Percentiles rank a stretch among this genome's conserved stretches.
These are phyloP conservation scores for Ceratonia siliqua DNA, from an alignment of 306 rosid species.

Conservation along the genomic window DNA sequence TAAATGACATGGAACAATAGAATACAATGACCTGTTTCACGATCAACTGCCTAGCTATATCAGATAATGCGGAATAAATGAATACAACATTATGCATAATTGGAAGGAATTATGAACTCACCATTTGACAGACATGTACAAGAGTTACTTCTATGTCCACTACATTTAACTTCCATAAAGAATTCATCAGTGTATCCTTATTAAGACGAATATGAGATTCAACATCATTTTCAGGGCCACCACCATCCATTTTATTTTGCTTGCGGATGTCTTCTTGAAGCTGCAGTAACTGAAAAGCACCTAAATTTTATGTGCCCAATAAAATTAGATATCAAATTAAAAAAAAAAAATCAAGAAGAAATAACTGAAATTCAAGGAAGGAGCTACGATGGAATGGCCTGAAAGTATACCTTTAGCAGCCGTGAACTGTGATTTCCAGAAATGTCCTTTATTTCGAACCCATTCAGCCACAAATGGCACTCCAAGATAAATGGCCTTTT, in stretches of 20 bases:
- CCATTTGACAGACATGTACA: constrained; percentile 89
- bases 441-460: constrained; percentile 95
- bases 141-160: constrained; percentile 94
- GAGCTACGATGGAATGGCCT: neutral
- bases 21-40: constrained; percentile 10
- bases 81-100: neutral
- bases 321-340: constrained; percentile 32
- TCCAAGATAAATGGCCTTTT: constrained; percentile 83
- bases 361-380: constrained; percentile 14
- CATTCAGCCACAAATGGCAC: constrained; percentile 96
- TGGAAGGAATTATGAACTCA: constrained; percentile 43
- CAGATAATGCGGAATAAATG: neutral
- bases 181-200: constrained; percentile 76
- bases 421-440: constrained; percentile 90
- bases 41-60: neutral
- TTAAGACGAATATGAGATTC: constrained; percentile 72
- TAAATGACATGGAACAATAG: neutral
- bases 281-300: constrained; percentile 82
- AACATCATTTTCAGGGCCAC: constrained; percentile 51
- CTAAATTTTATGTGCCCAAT: constrained; percentile 42
- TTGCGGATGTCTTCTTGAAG: constrained; percentile 74
- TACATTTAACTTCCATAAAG: constrained; percentile 92
- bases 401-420: constrained; percentile 79
- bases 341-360: constrained; percentile 13
- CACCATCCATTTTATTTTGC: constrained; percentile 65